Evolutionary conservation across 2,329 filamentous ascomycete genomes (phyloP).

Genomic region (Fusarium circinatum): DNA sequence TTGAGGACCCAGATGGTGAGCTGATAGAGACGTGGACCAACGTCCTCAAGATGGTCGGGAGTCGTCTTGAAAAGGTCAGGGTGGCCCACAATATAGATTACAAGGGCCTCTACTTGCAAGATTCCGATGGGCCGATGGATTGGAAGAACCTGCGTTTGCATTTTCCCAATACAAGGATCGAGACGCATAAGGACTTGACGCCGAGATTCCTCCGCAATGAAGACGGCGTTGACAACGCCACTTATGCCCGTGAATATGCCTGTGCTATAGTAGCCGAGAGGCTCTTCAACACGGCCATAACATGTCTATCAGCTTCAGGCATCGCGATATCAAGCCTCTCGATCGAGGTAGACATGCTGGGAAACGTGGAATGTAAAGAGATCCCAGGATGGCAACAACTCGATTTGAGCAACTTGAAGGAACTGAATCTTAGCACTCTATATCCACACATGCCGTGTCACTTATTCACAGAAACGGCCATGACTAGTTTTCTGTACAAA

Average conservation of each 20-base stretch:
- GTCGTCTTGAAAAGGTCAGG: background rate
- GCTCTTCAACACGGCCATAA: background rate
- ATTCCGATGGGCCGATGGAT: fast-evolving
- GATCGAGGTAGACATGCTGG: fast-evolving
- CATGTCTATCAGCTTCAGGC: background rate
- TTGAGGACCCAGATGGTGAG: background rate
- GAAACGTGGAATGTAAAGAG: background rate
- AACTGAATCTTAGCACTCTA: background rate
- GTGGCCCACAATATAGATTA: fast-evolving
- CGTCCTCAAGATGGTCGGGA: background rate
- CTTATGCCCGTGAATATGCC: background rate
- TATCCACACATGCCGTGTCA: background rate
- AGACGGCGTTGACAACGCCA: background rate
- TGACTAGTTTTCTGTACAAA: too few species aligned
- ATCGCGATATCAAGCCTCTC: background rate
- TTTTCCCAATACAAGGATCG: fast-evolving
- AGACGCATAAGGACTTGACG: background rate
- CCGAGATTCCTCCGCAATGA: fast-evolving
- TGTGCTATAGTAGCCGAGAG: background rate
- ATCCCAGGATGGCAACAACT: background rate
- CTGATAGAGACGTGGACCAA: background rate
- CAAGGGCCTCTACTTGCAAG: background rate
- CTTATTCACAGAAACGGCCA: background rate
- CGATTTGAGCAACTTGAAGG: background rate
- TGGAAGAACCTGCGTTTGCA: background rate